Conservation (phyloP, 2,329 filamentous ascomycete genomes). For the Didymella glomerata region DNA sequence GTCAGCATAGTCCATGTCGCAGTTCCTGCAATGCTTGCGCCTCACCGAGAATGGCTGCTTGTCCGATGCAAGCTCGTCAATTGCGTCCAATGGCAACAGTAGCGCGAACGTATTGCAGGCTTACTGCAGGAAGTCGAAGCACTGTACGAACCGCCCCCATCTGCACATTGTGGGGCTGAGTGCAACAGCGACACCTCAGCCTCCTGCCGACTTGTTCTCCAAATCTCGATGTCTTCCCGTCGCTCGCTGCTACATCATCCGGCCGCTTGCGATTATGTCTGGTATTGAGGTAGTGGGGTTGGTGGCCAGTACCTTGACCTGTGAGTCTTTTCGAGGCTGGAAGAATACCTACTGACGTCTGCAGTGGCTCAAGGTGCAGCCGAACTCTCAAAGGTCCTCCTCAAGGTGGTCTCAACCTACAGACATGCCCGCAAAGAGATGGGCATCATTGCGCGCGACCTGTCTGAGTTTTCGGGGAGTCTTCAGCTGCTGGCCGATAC, state of each 20-base stretch:
- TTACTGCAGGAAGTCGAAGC: not conserved
- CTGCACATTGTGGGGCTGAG: slow-evolving; percentile 10
- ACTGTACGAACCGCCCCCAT: slow-evolving; percentile 2
- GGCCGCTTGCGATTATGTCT: too few relatives aligned
- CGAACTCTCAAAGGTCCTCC: not conserved
- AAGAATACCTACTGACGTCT: too few relatives aligned
- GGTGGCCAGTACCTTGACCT: slow-evolving; percentile 3
- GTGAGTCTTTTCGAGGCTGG: not conserved
- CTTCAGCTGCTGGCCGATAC: slow-evolving; percentile 1
- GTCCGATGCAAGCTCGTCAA: too few relatives aligned
- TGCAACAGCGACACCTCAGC: not conserved
- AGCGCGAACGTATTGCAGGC: not conserved
- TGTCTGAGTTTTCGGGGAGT: slow-evolving; percentile 3
- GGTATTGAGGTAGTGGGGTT: slow-evolving; percentile 6
- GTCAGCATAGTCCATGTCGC: too few relatives aligned
- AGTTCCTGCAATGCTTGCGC: too few relatives aligned
- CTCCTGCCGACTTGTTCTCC: too few relatives aligned
- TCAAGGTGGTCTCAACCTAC: slow-evolving; percentile 1
- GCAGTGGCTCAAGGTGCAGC: slow-evolving; percentile 4
- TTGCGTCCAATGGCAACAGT: too few relatives aligned
- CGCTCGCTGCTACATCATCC: too few relatives aligned
- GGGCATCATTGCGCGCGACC: not conserved
- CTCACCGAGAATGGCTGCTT: too few relatives aligned
- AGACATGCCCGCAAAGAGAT: slow-evolving; percentile 7
- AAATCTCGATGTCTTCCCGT: too few relatives aligned